Evolutionary conservation across 225 moss, liverwort and hornwort genomes (phyloP).

Genomic region (Takakia lepidozioides): DNA sequence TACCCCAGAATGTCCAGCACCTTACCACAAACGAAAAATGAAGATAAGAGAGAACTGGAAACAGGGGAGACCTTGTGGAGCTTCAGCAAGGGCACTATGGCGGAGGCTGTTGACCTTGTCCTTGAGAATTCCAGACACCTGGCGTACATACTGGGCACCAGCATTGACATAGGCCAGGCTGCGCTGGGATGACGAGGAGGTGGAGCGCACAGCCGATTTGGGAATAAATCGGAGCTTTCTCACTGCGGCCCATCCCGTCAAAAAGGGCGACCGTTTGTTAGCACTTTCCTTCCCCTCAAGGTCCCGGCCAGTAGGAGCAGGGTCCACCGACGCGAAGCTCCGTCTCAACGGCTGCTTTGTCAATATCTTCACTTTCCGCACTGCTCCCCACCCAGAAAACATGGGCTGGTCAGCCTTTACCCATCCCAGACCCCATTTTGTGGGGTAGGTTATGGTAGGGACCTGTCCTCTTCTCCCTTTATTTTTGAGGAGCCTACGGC

Average conservation of each 20-base stretch:
- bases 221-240: constrained; percentile 61
- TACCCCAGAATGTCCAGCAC: too few species aligned
- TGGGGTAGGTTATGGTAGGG: neutral
- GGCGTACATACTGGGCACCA: constrained; percentile 87
- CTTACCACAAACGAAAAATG: too few species aligned
- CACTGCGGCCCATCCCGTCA: constrained; percentile 86
- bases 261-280: constrained; percentile 55
- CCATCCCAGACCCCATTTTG: neutral
- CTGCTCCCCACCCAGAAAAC: constrained; percentile 47
- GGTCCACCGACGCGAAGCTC: constrained; percentile 34
- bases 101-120: constrained; percentile 95
- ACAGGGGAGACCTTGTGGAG: constrained; percentile 53
- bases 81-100: constrained; percentile 52
- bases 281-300: constrained; percentile 19
- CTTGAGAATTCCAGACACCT: constrained; percentile 93
- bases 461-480: neutral
- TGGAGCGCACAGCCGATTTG: constrained; percentile 33
- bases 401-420: constrained; percentile 47
- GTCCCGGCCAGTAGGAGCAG: constrained; percentile 13
- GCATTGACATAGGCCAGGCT: constrained; percentile 93
- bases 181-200: constrained; percentile 50
- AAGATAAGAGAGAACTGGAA: too few species aligned
- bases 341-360: constrained; percentile 66
- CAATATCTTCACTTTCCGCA: constrained; percentile 79
- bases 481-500: neutral